phyloP scores from a whole-genome alignment of 139 green algal species.

The Chlamydomonas incerta region DNA sequence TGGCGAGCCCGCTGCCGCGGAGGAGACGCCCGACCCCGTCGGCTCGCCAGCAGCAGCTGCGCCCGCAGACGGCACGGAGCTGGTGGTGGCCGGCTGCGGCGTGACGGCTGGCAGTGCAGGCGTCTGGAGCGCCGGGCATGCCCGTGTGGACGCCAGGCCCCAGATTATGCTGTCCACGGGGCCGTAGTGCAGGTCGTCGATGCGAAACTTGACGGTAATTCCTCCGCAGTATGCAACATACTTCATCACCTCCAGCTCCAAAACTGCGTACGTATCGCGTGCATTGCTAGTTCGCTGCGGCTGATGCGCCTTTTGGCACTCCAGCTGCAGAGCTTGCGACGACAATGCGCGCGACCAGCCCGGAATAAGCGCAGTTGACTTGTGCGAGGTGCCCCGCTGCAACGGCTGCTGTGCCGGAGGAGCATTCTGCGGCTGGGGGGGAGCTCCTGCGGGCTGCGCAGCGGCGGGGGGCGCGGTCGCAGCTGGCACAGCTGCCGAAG shows the following conservation, averaged over 20 bases:
- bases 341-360: slow-evolving; percentile 65
- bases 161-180: slow-evolving; percentile 46
- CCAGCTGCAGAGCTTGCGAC: slow-evolving; percentile 60
- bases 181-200: slow-evolving; percentile 63
- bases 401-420: background rate
- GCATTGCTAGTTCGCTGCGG: slow-evolving; percentile 30
- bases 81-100: background rate
- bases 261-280: slow-evolving; percentile 55
- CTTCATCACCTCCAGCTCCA: slow-evolving; percentile 79
- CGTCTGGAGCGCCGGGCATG: slow-evolving; percentile 45
- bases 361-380: slow-evolving; percentile 68
- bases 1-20: background rate
- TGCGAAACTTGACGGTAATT: slow-evolving; percentile 62
- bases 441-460: background rate
- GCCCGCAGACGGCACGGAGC: too few relatives aligned
- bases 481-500: background rate
- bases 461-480: background rate
- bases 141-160: slow-evolving; percentile 56
- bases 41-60: too few relatives aligned
- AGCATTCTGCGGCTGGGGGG: background rate
- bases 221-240: slow-evolving; percentile 74
- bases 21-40: background rate
- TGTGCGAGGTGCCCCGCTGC: slow-evolving; percentile 45
- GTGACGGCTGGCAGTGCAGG: background rate
- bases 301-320: slow-evolving; percentile 68